Evolutionary conservation across 164 flowering plant species (phyloP).

Genomic region (Nelumbo lutea): DNA sequence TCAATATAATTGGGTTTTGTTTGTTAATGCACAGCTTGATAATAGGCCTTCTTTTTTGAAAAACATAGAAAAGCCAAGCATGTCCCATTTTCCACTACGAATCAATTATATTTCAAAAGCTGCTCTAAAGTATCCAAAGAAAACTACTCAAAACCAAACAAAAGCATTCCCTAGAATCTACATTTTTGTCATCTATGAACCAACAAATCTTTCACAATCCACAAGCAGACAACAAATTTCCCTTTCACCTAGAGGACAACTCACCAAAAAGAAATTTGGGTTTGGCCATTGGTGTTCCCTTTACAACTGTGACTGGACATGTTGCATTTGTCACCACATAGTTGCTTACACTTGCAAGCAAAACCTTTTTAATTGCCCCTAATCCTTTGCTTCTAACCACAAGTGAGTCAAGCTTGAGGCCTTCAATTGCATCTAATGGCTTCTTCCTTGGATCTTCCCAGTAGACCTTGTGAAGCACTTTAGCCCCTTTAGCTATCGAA

Average conservation of each 20-base stretch:
- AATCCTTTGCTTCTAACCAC: conserved; percentile 74
- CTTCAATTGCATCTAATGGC: conserved; percentile 57
- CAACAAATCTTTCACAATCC: no score
- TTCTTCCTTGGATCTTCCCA: conserved; percentile 87
- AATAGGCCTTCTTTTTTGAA: no score
- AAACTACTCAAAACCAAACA: no score
- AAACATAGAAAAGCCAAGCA: no score
- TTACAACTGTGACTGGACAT: conserved; percentile 75
- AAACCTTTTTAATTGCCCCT: conserved; percentile 54
- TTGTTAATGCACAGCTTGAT: no score
- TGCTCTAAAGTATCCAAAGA: no score
- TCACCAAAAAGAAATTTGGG: background rate
- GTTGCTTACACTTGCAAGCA: conserved; percentile 75
- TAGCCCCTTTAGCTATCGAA: conserved; percentile 43
- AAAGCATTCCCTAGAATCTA: no score
- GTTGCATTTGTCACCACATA: conserved; percentile 55
- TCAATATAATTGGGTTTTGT: no score
- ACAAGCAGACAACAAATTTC: background rate
- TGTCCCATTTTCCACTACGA: no score
- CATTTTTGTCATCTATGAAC: no score
- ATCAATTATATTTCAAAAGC: no score
- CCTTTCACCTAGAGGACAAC: background rate
- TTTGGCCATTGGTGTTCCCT: conserved; percentile 27
- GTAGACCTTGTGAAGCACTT: conserved; percentile 53
- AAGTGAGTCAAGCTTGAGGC: conserved; percentile 54